Conservation (phyloP, 2,329 filamentous ascomycete species). For the Beauveria asiatica region DNA sequence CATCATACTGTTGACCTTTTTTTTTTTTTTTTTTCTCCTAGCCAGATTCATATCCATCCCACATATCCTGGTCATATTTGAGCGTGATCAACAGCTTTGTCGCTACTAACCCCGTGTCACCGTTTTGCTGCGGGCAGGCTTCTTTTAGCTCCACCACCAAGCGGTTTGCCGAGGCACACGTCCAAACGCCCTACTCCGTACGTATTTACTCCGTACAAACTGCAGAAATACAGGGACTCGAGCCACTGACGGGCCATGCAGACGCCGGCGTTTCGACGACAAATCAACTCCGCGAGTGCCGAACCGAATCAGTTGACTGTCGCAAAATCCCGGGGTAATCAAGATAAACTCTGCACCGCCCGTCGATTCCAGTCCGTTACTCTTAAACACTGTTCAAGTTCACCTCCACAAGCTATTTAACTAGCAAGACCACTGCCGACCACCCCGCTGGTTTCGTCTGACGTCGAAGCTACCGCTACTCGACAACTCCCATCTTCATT, state of each 20-base stretch:
- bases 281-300: constrained; percentile 3
- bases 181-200: no score
- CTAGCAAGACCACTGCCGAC: neutral
- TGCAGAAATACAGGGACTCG: neutral
- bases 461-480: neutral
- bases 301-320: neutral
- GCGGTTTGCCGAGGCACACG: neutral
- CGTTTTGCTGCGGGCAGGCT: no score
- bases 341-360: neutral
- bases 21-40: no score
- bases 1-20: no score
- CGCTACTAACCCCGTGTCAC: no score
- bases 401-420: neutral
- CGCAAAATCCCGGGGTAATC: neutral
- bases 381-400: neutral
- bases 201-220: no score
- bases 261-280: neutral
- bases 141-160: neutral
- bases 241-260: neutral
- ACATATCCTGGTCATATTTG: no score
- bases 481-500: neutral
- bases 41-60: no score
- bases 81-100: no score
- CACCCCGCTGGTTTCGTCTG: neutral
- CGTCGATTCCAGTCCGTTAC: neutral